Evolutionary conservation across 1,284 basidiomycete genomes (phyloP), one percentile per base, ranked within the genome.

Genomic region (Omphalotus olearius): DNA sequence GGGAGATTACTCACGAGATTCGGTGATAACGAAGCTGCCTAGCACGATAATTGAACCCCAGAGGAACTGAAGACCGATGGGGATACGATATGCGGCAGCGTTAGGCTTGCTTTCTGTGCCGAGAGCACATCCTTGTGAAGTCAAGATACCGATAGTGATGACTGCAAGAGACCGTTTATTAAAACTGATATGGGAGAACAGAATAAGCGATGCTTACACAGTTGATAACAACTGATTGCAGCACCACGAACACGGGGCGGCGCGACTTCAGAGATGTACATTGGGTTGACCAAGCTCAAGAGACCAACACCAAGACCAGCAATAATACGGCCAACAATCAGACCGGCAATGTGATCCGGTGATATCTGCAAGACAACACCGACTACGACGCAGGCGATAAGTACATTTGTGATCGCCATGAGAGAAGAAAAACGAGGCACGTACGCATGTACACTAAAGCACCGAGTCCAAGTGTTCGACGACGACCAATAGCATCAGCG

Each of bases 31-130:
- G 67, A 70, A 57, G 60, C 71, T 59, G 70, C 66, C 52, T 69
- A 59, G 50, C 50, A 67, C 67, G 59, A 83, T 74, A 60, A 82
- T 64, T 55, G 69, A 63, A 2, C 76, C 76, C 74, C 76, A 79
- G 53, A 66, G 63, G 62, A 78, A 67, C 59, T 60, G 59, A 17
- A 62, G 47, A 23, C 55, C 59, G 30, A 59, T 60, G 38, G 54
- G 59, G 25, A 59, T 60, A 30, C 59, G 58, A 47, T 56, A 61
- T 0, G 60, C 54, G 16, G 53, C 52, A 18, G 52, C 54, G 47
- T 58, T 51, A 7, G 42, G 52, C 14, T 30, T 55, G 48, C 20
- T 52, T 55, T 38, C 50, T 43, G 51, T 56, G 46, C 30, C 57
- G 28, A 56, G 51, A 51, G 54, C 53, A 14, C 39, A 37, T n/a